Base-by-base conservation (phyloP, 164 flowering plant species). In the Magnolia changhungtana region DNA sequence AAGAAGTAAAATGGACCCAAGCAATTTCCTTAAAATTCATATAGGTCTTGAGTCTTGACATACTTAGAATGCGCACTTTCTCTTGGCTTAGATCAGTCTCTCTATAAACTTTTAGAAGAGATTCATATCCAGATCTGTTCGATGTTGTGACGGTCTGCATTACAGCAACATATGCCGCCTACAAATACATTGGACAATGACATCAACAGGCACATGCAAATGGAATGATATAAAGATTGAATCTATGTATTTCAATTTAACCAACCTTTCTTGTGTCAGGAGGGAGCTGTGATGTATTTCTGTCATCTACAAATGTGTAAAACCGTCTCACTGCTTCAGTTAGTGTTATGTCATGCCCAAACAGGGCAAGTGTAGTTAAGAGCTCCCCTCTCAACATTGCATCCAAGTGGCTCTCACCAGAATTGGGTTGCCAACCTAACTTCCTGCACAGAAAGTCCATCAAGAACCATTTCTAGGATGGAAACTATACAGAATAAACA, bases 361-460 rank as follows among this genome's bases (percentile, higher is more conserved):
- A 89, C 11, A 70, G 23, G 77, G 92, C 91, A 73, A 96, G 90
- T 51, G 94, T 97, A 75, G 90, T 87, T 80, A 96, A 85, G 71
- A 94, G 68, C 84, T 96, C 96, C 73, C 98, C 99, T 83, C 98
- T 91, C 86, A 96, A 86, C 98, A 96, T 86, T 73, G 96, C 90
- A 82, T 96, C 97, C 76, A 93, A 82, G 81, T 94, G 98, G 75
- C 93, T 86, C 83, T 96, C 99, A 55, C 95, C 94, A 72, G 80
- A 75, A 77, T 79, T 86, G 74, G 95, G 85, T 61, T 94, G 97
- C 98, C 98, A 96, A 63, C 99, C 99, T 79, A 96, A 88, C 81
- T 83, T 92, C 84, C 99, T 96, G 84, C 13, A 76, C 72, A 76
- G 70, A 76, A 27, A 50, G 72, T 51, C 71, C 71, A 78, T 16